phyloP scores from a whole-genome alignment of 2,329 filamentous ascomycete species.

The Colletotrichum sp. region DNA sequence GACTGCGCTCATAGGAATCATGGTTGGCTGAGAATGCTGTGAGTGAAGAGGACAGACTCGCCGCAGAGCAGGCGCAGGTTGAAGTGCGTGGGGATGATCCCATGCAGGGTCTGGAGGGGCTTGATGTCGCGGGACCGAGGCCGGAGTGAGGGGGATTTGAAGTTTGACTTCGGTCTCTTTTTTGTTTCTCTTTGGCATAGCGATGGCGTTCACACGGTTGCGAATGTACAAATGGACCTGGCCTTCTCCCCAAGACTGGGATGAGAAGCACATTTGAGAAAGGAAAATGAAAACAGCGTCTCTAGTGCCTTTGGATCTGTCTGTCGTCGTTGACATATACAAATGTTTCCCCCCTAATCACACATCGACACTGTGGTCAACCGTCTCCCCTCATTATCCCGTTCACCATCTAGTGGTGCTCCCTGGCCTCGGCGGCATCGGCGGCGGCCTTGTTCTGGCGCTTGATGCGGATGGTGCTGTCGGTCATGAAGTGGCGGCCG shows the following conservation, averaged over 20 bases:
- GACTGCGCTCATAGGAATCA: conserved; percentile 69
- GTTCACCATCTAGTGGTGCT: conserved; percentile 37
- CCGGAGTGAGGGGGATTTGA: conserved; percentile 58
- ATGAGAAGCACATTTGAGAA: conserved; percentile 8
- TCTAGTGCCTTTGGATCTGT: conserved; percentile 20
- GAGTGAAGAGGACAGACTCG: conserved; percentile 76
- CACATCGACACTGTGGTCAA: conserved; percentile 14
- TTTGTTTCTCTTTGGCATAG: conserved; percentile 39
- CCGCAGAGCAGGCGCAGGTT: conserved; percentile 55
- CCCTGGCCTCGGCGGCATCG: conserved; percentile 35
- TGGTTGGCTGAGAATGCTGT: conserved; percentile 91
- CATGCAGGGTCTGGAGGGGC: conserved; percentile 92
- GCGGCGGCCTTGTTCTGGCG: conserved; percentile 61
- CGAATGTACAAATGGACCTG: conserved; percentile 14
- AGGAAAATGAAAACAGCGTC: conserved; percentile 18
- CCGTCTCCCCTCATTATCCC: conserved; percentile 9
- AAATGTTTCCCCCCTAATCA: conserved; percentile 21
- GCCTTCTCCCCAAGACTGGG: background rate
- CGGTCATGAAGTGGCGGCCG: conserved; percentile 80
- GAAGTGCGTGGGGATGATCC: conserved; percentile 74
- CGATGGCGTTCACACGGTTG: conserved; percentile 45
- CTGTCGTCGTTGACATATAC: conserved; percentile 23
- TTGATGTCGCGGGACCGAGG: conserved; percentile 94
- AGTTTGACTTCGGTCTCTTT: conserved; percentile 21
- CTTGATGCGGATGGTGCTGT: conserved; percentile 90